These are phyloP conservation scores for Zygoascus meyerae DNA, from an alignment of 1,139 yeast species.

Conservation along the genomic window DNA sequence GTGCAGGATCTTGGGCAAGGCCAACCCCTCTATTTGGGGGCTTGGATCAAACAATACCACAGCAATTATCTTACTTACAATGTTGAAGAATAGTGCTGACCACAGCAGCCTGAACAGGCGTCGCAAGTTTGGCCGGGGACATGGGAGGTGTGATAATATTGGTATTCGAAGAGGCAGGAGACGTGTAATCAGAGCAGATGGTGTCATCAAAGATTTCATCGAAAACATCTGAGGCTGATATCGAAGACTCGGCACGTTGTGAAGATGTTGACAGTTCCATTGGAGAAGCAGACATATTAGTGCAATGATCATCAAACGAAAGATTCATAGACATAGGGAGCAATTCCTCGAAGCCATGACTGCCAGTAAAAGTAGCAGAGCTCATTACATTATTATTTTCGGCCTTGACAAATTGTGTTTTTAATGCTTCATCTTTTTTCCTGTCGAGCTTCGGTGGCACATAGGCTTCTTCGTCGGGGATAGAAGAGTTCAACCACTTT, in stretches of 20 bases:
- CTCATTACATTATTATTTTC: no score
- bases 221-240: constrained; percentile 1
- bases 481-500: constrained; percentile 6
- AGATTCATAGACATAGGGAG: no score
- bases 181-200: background rate
- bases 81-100: background rate
- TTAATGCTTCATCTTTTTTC: background rate
- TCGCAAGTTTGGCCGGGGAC: background rate
- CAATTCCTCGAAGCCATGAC: no score
- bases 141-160: background rate
- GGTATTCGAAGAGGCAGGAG: background rate
- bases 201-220: background rate
- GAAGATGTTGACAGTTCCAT: no score
- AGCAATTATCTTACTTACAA: background rate
- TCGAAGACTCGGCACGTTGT: no score
- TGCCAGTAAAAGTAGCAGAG: no score
- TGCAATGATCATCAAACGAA: no score
- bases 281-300: no score
- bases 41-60: no score
- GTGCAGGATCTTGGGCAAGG: no score
- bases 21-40: no score
- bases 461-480: constrained; percentile 1
- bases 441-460: constrained; percentile 9
- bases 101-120: background rate
- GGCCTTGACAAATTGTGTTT: background rate